Evolutionary conservation across 2,329 filamentous ascomycete genomes (phyloP).

Genomic region (Hymenoscyphus salicellus): DNA sequence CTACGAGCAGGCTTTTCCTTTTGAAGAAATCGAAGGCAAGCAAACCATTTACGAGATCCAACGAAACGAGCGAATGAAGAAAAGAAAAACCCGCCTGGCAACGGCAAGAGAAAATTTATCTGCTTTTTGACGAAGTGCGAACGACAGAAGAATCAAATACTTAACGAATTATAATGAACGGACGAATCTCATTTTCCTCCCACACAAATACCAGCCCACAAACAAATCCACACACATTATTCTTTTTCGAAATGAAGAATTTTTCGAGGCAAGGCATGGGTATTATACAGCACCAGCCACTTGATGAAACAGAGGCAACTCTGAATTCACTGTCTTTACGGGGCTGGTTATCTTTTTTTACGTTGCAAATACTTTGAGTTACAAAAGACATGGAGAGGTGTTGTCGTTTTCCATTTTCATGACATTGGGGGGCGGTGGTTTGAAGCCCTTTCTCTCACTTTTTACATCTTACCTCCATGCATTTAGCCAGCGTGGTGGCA

Average conservation of each 20-base stretch:
- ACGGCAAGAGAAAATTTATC: conserved; percentile 12
- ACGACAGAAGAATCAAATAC: conserved; percentile 6
- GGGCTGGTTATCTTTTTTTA: conserved; percentile 20
- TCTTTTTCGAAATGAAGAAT: conserved; percentile 19
- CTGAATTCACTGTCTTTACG: conserved; percentile 31
- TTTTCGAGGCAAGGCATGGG: conserved; percentile 28
- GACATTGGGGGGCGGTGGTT: conserved; percentile 1
- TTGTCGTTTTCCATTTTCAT: conserved; percentile 7
- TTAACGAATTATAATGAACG: conserved; percentile 23
- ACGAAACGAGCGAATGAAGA: not conserved
- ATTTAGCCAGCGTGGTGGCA: conserved; percentile 36
- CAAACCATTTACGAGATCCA: conserved; percentile 17
- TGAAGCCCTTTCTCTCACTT: conserved; percentile 8
- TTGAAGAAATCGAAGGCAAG: conserved; percentile 1
- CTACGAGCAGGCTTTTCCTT: conserved; percentile 8
- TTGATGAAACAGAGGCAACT: conserved; percentile 33
- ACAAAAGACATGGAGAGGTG: not conserved
- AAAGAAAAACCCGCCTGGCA: conserved; percentile 22
- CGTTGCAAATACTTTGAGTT: not conserved
- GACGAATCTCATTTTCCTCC: conserved; percentile 21
- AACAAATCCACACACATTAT: not conserved
- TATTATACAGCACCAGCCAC: conserved; percentile 34
- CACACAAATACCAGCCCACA: conserved; percentile 3
- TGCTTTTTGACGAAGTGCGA: not conserved
- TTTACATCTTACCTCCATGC: conserved; percentile 19